Conservation (phyloP, 106 monocot species). For the Posidonia australis region DNA sequence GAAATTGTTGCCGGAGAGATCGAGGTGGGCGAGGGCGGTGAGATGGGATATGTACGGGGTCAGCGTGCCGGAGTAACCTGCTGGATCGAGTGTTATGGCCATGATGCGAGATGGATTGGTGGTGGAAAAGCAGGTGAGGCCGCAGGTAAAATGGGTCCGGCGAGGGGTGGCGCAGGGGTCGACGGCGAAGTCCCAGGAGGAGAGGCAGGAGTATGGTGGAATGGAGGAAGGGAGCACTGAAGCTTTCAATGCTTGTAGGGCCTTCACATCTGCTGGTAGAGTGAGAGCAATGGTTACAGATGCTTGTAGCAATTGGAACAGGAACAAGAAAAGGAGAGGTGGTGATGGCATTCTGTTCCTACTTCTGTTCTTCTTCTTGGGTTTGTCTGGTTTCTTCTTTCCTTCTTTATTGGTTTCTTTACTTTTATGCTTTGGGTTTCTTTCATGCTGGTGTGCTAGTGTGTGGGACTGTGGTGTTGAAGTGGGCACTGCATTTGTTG, state of each 20-base stretch:
- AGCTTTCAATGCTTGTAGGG: conserved; percentile 34
- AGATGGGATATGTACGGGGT: conserved; percentile 28
- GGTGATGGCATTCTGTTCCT: no score
- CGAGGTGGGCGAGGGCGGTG: conserved; percentile 32
- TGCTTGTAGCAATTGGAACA: no score
- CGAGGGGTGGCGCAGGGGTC: conserved; percentile 33
- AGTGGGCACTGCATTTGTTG: no score
- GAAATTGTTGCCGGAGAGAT: conserved; percentile 38
- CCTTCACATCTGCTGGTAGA: conserved; percentile 24
- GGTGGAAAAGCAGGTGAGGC: conserved; percentile 33
- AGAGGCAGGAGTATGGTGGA: conserved; percentile 45
- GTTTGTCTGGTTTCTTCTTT: no score
- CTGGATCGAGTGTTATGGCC: conserved; percentile 36
- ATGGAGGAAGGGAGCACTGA: conserved; percentile 30
- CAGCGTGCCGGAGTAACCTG: conserved; percentile 38
- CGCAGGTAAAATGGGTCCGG: conserved; percentile 46
- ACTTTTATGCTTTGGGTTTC: no score
- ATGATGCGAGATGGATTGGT: conserved; percentile 10
- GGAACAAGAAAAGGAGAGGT: no score
- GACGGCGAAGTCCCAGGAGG: conserved; percentile 56
- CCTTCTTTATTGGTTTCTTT: no score
- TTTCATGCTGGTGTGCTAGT: no score
- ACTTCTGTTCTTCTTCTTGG: no score
- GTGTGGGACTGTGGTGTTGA: no score
- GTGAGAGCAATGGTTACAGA: conserved; percentile 5